Base-by-base conservation (phyloP, 176 grass and related monocot genomes). In the Aegilops bicornis region DNA sequence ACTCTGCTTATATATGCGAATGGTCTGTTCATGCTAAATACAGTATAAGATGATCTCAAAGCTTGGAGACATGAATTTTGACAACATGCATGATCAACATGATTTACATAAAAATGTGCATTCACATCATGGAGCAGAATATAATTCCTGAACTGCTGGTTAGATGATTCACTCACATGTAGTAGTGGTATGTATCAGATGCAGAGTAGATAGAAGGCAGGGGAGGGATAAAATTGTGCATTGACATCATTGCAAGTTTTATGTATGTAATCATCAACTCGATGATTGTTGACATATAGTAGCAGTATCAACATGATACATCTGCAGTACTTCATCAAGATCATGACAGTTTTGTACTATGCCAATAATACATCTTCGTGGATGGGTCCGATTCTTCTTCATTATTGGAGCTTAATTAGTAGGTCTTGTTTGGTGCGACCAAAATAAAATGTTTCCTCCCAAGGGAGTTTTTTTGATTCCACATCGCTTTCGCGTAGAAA, bases 381-480 rank as follows among this genome's bases (percentile, higher is more conserved):
- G 9, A 37, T 71, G 23, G 59, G 40, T 71, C 56, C 31, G 63
- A 77, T 88, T 64, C 64, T 7, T 42, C 36, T 66, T 56, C 71
- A 63, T 67, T 30, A 22, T 31, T 71, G 71, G 20, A 64, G 70
- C 24, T 29, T 60, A 22, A 22, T 27, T 85, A 85, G 50, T 40
- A 40, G 40, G 40, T 31, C 8, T 60, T 42, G 27, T 75, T 89
- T 48, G 77, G 30, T 68, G 23, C 47, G 75, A 85, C 64, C 85
- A 87, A 65, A 50, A 72, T 83, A 43, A 65, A 50, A 72, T 83
- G 35, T 83, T 16, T 56, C 78, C 91, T 89, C 79, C 8, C 8
- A 80, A 47, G 81, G 79, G 60, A 50, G 27, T 58, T 77, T 23
- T 83, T 92, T 89, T 79, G 81, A 83, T 87, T 91, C 84, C 77